Evolutionary conservation across 2,329 filamentous ascomycete genomes (phyloP), one percentile per base, ranked within the genome.

Genomic region (Bipolaris cookei): DNA sequence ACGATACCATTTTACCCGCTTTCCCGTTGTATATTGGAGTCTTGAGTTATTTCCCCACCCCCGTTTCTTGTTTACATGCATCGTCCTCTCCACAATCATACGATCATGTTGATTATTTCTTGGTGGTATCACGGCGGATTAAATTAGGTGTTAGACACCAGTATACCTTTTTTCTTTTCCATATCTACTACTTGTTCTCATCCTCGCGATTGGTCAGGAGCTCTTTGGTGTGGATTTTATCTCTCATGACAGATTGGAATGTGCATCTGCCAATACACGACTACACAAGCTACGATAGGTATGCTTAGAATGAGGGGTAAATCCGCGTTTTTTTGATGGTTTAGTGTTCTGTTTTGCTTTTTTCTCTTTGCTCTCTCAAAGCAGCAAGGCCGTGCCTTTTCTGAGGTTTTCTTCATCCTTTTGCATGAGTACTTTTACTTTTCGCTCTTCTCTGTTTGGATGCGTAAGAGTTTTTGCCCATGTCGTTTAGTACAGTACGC

Each of bases 1-100:
- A 65, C 65, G 65, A 73, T 74, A 73, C 70, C 69, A 71, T 56
- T 68, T 41, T 64, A 51, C 55, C 44, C 47, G 52, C 38, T 34
- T 37, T 55, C 58, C 56, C 50, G 51, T 48, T 32, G 49, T 54
- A 56, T 28, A 39, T 44, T 43, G 48, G 55, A 54, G 41, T 61
- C 56, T 56, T 21, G 28, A 39, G 14, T 14, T 41, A 30, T 58
- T 49, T 48, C 35, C 53, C 49, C 59, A 56, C 49, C 44, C n/a
- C 8, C 14, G 5, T n/a, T 34, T 6, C 10, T 47, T 30, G 14
- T n/a, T 38, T 18, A 30, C 32, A 48, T 48, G 45, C 30, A 38
- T 38, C 45, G n/a, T 48, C 6, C 8, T 38, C 45, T 28, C 34
- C 3, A 25, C 32, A 37, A 38, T 3, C 6, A 48, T n/a, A 48